phyloP scores from a whole-genome alignment of 768 basidiomycete genomes.

The Lentinula sp. region DNA sequence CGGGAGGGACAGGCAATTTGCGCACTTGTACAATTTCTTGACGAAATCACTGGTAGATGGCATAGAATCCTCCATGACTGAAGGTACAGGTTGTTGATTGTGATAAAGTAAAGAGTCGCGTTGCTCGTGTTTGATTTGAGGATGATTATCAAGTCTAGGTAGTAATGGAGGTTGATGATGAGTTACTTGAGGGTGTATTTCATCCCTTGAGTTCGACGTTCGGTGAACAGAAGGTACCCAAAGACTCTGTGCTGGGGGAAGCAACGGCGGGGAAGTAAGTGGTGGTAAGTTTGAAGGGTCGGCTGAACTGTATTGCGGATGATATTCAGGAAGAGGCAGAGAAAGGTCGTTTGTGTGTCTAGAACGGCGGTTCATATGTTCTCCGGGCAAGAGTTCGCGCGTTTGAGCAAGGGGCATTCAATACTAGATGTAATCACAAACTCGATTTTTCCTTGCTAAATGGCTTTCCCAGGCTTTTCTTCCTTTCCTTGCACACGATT shows the following conservation, averaged over 20 bases:
- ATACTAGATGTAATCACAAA: background rate
- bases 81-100: background rate
- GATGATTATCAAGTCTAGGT: conserved; percentile 12
- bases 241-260: conserved; percentile 12
- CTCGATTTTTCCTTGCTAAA: background rate
- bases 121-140: conserved; percentile 14
- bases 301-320: background rate
- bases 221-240: conserved; percentile 24
- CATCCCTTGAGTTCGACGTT: conserved; percentile 36
- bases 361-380: conserved; percentile 7
- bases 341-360: conserved; percentile 4
- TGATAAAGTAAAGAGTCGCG: background rate
- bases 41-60: conserved; percentile 91
- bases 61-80: conserved; percentile 58
- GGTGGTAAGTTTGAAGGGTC: conserved; percentile 7
- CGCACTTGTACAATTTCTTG: conserved; percentile 89
- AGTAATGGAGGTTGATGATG: conserved; percentile 11
- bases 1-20: conserved; percentile 10
- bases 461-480: background rate
- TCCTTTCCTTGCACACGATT: background rate
- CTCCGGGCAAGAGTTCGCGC: background rate
- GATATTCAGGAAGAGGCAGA: conserved; percentile 4
- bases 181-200: conserved; percentile 21
- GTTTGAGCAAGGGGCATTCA: background rate
- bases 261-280: conserved; percentile 23